Percentiles rank a stretch among this genome's conserved stretches.
phyloP scores from a whole-genome alignment of 1,284 basidiomycete genomes.

The Boletellus deceptivus region DNA sequence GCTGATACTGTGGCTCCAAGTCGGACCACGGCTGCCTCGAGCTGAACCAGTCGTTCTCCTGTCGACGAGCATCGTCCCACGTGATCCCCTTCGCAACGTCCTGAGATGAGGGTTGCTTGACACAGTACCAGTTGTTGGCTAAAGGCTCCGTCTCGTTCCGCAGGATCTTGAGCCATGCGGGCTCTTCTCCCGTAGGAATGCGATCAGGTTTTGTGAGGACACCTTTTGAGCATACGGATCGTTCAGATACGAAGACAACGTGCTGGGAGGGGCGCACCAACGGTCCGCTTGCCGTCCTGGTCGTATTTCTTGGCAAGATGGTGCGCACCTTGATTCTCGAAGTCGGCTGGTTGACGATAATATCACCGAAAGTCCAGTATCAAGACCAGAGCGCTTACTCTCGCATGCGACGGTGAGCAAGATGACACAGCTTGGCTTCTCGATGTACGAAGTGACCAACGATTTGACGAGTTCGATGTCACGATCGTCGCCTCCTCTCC shows the following conservation, averaged over 20 bases:
- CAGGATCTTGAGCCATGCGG: slow-evolving; percentile 57
- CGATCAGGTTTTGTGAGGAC: slow-evolving; percentile 82
- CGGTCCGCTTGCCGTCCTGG: slow-evolving; percentile 60
- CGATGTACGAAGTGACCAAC: slow-evolving; percentile 60
- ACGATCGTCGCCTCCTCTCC: slow-evolving; percentile 44
- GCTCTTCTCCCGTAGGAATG: slow-evolving; percentile 61
- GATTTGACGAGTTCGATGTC: slow-evolving; percentile 65
- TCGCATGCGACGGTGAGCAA: slow-evolving; percentile 71
- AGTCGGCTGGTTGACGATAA: slow-evolving; percentile 52
- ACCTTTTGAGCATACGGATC: slow-evolving; percentile 39
- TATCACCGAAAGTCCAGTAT: not conserved
- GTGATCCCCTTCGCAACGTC: slow-evolving; percentile 54
- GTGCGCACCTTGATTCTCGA: slow-evolving; percentile 72
- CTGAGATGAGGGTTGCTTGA: slow-evolving; percentile 65
- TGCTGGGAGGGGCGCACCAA: slow-evolving; percentile 46
- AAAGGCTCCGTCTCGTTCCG: slow-evolving; percentile 55
- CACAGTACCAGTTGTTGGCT: slow-evolving; percentile 68
- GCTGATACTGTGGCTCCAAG: slow-evolving; percentile 47
- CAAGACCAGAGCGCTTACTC: slow-evolving; percentile 41
- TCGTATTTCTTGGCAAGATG: slow-evolving; percentile 57
- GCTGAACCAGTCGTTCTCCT: slow-evolving; percentile 70
- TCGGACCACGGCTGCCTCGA: slow-evolving; percentile 54
- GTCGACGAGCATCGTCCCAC: slow-evolving; percentile 55
- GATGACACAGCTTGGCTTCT: slow-evolving; percentile 64
- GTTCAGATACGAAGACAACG: not conserved